Evolutionary conservation across 768 basidiomycete species (phyloP), one percentile per base, ranked within the genome.

Genomic region (Leucocoprinus sp.): DNA sequence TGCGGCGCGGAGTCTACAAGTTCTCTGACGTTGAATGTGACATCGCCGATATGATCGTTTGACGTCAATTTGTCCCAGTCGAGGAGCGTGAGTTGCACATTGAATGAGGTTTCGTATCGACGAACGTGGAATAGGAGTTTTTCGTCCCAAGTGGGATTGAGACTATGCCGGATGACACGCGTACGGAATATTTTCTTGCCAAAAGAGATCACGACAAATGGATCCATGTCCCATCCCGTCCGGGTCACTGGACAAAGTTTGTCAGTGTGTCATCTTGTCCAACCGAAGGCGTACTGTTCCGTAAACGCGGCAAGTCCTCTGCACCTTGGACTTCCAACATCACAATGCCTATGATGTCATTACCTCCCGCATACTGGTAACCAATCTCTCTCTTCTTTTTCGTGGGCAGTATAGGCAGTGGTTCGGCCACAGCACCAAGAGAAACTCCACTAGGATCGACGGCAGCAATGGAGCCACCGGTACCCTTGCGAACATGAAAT

Each of bases 161-260:
- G 67, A 0, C 78, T 82, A 61, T 93, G 90, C 3, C 92, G 77
- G 44, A 93, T 81, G 21, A 92, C 80, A 24, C 87, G 82, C 0
- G 93, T 97, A 2, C 93, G 75, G 67, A 98, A 98, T 4, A 97
- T 89, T 61, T 96, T 98, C 68, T 93, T 93, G 23, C 93, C 90
- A 52, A 99, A 99, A 2, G 90, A 91, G 52, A 93, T 76, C 50
- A 99, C 92, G 18, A 90, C 87, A 57, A 97, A 98, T 0, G 93
- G 93, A 56, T 97, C 93, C 93, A 97, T 96, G 59, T 98, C 93
- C 76, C 83, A 93, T 0, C 87, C 88, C 0, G 79, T 87, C 0
- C 85, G 78, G 1, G 83, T 90, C 79, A 90, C 87, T 88, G 22
- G 37, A 27, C 12, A 26, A 26, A 41, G 17, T 31, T n/a, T 31